phyloP scores from a whole-genome alignment of 2,329 filamentous ascomycete genomes.

The Alternaria metachromatica region DNA sequence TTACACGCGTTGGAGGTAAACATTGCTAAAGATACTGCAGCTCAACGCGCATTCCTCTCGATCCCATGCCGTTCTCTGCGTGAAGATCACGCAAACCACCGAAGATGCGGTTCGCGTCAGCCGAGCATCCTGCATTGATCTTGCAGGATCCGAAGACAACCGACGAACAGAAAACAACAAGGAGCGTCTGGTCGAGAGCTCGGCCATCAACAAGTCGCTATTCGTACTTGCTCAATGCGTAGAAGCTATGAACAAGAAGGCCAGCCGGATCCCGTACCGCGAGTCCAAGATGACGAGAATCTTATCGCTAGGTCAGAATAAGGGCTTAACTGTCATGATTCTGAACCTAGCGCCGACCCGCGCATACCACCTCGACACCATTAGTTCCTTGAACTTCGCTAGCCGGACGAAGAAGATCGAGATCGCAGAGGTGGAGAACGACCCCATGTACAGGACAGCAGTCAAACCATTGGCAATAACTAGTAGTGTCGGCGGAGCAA shows the following conservation, averaged over 20 bases:
- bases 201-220: conserved; percentile 95
- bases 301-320: conserved; percentile 89
- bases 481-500: conserved; percentile 43
- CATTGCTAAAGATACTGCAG: conserved; percentile 40
- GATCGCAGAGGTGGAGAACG: conserved; percentile 93
- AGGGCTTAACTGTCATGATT: conserved; percentile 95
- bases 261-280: conserved; percentile 82
- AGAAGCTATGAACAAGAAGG: conserved; percentile 84
- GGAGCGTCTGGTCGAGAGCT: conserved; percentile 90
- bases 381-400: conserved; percentile 93
- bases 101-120: conserved; percentile 72
- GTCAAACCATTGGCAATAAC: conserved; percentile 48
- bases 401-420: conserved; percentile 97
- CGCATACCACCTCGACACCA: conserved; percentile 90
- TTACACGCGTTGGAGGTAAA: neutral
- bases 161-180: conserved; percentile 91
- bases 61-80: conserved; percentile 88
- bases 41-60: conserved; percentile 90
- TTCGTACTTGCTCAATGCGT: conserved; percentile 96
- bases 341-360: conserved; percentile 90
- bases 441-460: conserved; percentile 73
- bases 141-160: conserved; percentile 96
- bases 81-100: conserved; percentile 81
- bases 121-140: conserved; percentile 90
- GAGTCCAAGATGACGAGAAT: conserved; percentile 99